phyloP scores from a whole-genome alignment of 768 basidiomycete species.

The Terana coerulea region DNA sequence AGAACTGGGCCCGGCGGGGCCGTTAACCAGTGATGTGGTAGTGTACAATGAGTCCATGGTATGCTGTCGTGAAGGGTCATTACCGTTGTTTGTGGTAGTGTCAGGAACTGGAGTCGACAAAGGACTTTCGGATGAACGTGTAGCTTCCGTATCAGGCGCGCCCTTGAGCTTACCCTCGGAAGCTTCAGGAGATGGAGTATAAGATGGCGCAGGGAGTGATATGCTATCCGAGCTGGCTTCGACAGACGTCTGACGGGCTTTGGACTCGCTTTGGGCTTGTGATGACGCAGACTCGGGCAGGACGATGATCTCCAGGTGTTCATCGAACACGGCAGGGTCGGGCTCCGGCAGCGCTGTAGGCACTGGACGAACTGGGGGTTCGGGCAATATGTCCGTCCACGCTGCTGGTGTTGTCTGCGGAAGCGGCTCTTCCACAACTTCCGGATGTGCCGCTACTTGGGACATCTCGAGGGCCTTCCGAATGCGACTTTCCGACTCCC shows the following conservation, averaged over 20 bases:
- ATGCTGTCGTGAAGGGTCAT: conserved; percentile 15
- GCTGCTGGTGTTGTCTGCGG: background rate
- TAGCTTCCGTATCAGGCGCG: background rate
- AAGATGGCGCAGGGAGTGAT: background rate
- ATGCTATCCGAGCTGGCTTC: background rate
- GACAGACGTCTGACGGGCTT: background rate
- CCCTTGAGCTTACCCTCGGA: background rate
- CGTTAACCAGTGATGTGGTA: conserved; percentile 11
- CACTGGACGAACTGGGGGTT: background rate
- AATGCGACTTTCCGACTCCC: conserved; percentile 64
- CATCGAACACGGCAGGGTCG: too few species aligned
- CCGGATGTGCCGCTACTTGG: conserved; percentile 18
- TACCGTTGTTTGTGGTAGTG: background rate
- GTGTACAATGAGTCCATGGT: conserved; percentile 20
- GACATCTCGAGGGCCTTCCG: conserved; percentile 20
- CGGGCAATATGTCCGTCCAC: background rate
- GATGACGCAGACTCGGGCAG: too few species aligned
- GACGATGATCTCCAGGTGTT: too few species aligned
- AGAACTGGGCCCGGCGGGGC: conserved; percentile 11
- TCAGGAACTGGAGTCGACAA: background rate
- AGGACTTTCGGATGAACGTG: background rate
- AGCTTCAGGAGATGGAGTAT: background rate
- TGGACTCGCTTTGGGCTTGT: background rate
- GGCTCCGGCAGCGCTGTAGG: too few species aligned
- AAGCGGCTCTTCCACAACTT: conserved; percentile 21